phyloP scores from a whole-genome alignment of 2,329 filamentous ascomycete species.

The Nigrospora oryzae region DNA sequence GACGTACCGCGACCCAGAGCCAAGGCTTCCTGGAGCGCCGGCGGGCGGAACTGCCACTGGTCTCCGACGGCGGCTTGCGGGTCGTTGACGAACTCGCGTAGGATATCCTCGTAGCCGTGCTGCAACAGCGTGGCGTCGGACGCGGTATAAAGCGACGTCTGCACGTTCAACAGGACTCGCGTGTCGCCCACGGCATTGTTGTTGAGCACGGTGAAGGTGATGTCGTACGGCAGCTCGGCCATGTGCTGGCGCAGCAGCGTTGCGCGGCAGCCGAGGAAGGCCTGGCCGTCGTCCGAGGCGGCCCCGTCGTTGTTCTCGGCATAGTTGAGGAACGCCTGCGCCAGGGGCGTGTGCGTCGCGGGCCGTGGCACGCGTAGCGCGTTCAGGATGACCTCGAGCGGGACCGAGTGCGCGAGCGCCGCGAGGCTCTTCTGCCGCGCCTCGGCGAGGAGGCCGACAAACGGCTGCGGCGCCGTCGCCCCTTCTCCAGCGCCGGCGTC shows the following conservation, averaged over 20 bases:
- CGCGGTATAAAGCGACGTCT: background rate
- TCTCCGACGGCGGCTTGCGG: background rate
- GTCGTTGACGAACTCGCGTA: background rate
- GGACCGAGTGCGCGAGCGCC: background rate
- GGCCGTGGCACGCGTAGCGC: background rate
- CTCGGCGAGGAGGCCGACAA: background rate
- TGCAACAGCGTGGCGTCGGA: background rate
- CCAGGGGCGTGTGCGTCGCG: background rate
- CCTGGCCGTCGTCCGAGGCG: background rate
- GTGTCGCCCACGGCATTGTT: background rate
- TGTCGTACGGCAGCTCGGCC: constrained; percentile 2
- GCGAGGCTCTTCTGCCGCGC: background rate
- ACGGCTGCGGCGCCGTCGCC: background rate
- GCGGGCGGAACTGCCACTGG: background rate
- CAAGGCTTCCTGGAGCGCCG: background rate
- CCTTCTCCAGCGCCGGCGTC: no score
- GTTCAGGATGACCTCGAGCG: background rate
- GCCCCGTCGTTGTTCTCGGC: background rate
- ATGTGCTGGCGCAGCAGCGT: background rate
- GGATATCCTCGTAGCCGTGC: background rate
- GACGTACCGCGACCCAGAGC: background rate
- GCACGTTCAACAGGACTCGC: background rate
- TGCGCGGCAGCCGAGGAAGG: background rate
- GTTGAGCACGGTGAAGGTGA: background rate
- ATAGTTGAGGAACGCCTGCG: constrained; percentile 6